Conservation (phyloP, 371 early-diverging fungal species). For the Rhizopus microsporus region DNA sequence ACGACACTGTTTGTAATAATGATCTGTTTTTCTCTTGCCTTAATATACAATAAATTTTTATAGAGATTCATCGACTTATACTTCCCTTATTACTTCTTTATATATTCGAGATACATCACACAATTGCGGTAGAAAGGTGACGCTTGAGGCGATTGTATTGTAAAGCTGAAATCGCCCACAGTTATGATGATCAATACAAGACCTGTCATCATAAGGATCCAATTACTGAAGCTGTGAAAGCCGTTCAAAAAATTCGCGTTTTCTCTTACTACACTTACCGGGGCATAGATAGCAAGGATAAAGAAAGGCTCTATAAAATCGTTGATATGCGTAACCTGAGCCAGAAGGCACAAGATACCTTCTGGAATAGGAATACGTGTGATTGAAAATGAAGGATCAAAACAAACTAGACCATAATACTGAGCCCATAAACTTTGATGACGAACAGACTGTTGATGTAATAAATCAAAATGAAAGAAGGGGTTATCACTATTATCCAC, state of each 20-base stretch:
- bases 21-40: no score
- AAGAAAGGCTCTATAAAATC: constrained; percentile 7
- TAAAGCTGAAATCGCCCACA: background rate
- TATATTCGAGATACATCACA: no score
- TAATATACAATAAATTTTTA: no score
- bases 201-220: background rate
- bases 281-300: constrained; percentile 6
- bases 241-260: background rate
- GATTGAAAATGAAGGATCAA: constrained; percentile 3
- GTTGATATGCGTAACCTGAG: background rate
- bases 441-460: background rate
- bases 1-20: no score
- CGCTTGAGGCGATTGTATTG: background rate
- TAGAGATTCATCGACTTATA: no score
- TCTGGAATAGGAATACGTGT: background rate
- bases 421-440: constrained; percentile 3
- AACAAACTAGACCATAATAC: constrained; percentile 10
- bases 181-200: background rate
- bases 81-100: no score
- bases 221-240: background rate
- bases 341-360: background rate
- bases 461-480: background rate
- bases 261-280: background rate
- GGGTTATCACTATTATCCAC: background rate
- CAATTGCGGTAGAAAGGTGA: no score